These are phyloP conservation scores for Talaromyces sp. DNA, from an alignment of 2,329 filamentous ascomycete species.

Conservation along the genomic window DNA sequence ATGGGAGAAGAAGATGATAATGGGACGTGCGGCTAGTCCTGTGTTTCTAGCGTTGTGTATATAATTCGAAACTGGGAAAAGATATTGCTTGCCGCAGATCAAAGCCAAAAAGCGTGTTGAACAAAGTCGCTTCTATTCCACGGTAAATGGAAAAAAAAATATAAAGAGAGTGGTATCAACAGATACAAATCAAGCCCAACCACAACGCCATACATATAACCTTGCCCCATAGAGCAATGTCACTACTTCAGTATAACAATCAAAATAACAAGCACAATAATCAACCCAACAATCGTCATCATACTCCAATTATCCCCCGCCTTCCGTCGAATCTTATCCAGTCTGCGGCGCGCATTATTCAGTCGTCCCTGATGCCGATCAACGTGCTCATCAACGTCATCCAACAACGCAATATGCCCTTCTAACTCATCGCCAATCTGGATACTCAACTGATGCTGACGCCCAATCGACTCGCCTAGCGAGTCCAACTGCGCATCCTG, in stretches of 20 bases:
- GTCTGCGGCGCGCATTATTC: constrained; percentile 58
- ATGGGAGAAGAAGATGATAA: background rate
- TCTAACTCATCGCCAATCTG: constrained; percentile 96
- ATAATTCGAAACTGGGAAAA: background rate
- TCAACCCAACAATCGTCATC: constrained; percentile 74
- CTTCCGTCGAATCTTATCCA: constrained; percentile 69
- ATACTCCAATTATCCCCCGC: constrained; percentile 86
- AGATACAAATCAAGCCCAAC: constrained; percentile 10
- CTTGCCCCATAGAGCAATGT: background rate
- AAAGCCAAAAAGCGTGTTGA: no score
- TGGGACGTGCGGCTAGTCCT: background rate
- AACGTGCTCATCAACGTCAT: constrained; percentile 79
- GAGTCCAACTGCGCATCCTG: constrained; percentile 92
- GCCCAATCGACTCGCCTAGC: constrained; percentile 78
- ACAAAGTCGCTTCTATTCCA: background rate
- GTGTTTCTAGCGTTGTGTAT: background rate
- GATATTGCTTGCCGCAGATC: background rate
- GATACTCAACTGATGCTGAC: constrained; percentile 89
- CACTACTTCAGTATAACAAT: constrained; percentile 74
- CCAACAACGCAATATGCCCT: constrained; percentile 80
- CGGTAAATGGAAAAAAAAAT: background rate
- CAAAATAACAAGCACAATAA: constrained; percentile 75
- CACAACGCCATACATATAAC: constrained; percentile 14
- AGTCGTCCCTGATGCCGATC: constrained; percentile 61
- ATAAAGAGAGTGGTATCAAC: constrained; percentile 13